Percentiles rank a stretch among this genome's conserved stretches.
Conservation (phyloP, 179 eudicot genomes). For the Pouteria campechiana region DNA sequence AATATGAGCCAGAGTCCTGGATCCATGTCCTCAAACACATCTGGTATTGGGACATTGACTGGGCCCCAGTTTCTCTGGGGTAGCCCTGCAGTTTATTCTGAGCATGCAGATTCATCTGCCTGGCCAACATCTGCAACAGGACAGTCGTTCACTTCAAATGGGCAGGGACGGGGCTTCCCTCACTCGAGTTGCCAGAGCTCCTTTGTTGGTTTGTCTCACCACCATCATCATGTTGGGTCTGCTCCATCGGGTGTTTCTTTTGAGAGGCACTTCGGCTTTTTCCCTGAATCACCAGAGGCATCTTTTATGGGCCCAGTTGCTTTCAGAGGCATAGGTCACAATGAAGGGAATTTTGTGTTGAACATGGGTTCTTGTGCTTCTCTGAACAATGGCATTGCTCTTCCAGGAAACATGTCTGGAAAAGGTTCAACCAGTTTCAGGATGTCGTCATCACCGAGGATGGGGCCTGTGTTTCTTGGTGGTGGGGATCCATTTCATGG, state of each 20-base stretch:
- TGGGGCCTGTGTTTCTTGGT: constrained; percentile 32
- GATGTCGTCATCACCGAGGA: constrained; percentile 29
- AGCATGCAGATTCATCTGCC: constrained; percentile 20
- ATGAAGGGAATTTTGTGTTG: constrained; percentile 14
- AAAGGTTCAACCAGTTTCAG: constrained; percentile 35
- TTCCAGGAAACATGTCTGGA: constrained; percentile 24
- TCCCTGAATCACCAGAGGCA: constrained; percentile 38
- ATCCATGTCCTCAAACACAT: constrained; percentile 19
- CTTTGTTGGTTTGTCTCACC: constrained; percentile 20
- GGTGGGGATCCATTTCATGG: constrained; percentile 40
- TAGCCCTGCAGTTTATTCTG: constrained; percentile 33
- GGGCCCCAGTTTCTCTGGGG: constrained; percentile 61
- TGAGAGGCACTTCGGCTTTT: constrained; percentile 32
- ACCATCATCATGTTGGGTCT: constrained; percentile 39
- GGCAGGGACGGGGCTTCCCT: constrained; percentile 21
- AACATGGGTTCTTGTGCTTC: constrained; percentile 17
- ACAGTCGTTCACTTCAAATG: constrained; percentile 12
- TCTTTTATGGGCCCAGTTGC: constrained; percentile 18
- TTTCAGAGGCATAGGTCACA: constrained; percentile 22
- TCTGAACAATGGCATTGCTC: constrained; percentile 23
- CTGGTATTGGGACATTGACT: constrained; percentile 31
- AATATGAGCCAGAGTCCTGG: constrained; percentile 23
- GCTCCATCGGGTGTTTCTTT: constrained; percentile 42
- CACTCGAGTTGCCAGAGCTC: constrained; percentile 19
- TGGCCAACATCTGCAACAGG: constrained; percentile 28